Base-by-base conservation (phyloP, 805 yeast species). In the Ogataea methanolica region DNA sequence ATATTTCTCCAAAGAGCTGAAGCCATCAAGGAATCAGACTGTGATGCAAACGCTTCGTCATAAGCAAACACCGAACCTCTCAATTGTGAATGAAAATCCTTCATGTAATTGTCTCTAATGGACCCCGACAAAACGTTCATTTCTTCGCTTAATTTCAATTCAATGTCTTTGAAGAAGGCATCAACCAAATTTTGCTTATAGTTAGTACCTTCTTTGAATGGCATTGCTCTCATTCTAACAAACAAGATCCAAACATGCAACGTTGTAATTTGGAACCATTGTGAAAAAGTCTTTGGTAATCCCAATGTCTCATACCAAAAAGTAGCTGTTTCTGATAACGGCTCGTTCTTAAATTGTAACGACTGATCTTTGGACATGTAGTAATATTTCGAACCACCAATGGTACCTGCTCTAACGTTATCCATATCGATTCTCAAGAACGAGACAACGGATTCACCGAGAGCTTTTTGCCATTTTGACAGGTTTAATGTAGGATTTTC, bases 201-300 rank as follows among this genome's bases (percentile, higher is more conserved):
- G 62, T 84, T 85, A 57, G 80, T 80, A 37, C 97, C 95, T 62
- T 88, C 83, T 59, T 88, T 85, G 64, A 84, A 85, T 0, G 98
- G 98, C 85, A 94, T 76, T 9, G 95, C 95, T 66, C 99, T 82
- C 97, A 94, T 91, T 63, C 99, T 83, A 16, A 88, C 96, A 55
- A 85, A 85, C 41, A 94, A 73, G 61, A 94, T 83, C 99, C 99
- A 94, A 50, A 88, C 82, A 66, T 94, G 99, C 55, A 94, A 74
- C 1, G 85, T 74, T 6, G 96, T 87, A 52, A 94, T 85, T 68
- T 92, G 98, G 66, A 85, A 92, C 96, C 97, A 92, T 66, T 90
- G 96, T n/a, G 92, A 81, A 62, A 92, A 91, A 0, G 97, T 85
- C 62, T 78, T 75, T 34, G 96, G 96, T 60, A 94, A 71, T 23